A percentile compares a stretch with the other conserved stretches of the same genome.
phyloP scores from a whole-genome alignment of 2,329 filamentous ascomycete species.

The Fusarium albidum region DNA sequence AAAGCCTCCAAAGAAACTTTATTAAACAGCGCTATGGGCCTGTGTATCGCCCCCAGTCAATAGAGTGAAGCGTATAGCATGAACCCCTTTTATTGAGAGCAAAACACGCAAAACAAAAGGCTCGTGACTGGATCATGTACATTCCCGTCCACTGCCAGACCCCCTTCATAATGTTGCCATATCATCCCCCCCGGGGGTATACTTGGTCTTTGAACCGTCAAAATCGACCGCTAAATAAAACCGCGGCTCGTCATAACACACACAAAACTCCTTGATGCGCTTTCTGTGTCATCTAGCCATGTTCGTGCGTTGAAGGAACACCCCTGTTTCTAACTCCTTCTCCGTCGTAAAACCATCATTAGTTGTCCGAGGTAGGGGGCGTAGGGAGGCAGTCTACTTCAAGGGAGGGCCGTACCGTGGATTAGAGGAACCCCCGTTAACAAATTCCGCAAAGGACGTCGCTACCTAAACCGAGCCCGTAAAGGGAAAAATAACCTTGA shows the following conservation, averaged over 20 bases:
- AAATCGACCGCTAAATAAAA: slow-evolving; percentile 32
- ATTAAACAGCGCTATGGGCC: too few relatives aligned
- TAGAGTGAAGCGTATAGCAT: too few relatives aligned
- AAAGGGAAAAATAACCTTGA: slow-evolving; percentile 19
- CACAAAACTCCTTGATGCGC: slow-evolving; percentile 33
- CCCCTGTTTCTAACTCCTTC: slow-evolving; percentile 28
- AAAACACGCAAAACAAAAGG: slow-evolving; percentile 20
- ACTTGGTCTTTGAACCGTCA: slow-evolving; percentile 34
- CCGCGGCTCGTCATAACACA: slow-evolving; percentile 23
- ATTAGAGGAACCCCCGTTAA: slow-evolving; percentile 27
- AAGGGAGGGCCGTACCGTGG: slow-evolving; percentile 26
- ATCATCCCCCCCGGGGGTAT: too few relatives aligned
- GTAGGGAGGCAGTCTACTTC: too few relatives aligned
- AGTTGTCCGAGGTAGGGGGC: slow-evolving; percentile 5
- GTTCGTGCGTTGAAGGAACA: slow-evolving; percentile 11
- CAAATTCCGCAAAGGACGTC: slow-evolving; percentile 21
- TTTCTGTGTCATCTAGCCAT: slow-evolving; percentile 31
- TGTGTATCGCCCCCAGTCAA: too few relatives aligned
- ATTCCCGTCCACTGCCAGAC: slow-evolving; percentile 18
- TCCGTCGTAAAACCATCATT: slow-evolving; percentile 7
- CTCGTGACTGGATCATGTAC: slow-evolving; percentile 28
- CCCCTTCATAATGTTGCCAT: slow-evolving; percentile 21
- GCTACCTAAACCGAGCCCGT: slow-evolving; percentile 17
- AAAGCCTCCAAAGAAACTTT: too few relatives aligned
- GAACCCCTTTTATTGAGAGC: too few relatives aligned